These are phyloP conservation scores for Myriangium duriaei DNA, from an alignment of 2,329 filamentous ascomycete species.

Conservation along the genomic window DNA sequence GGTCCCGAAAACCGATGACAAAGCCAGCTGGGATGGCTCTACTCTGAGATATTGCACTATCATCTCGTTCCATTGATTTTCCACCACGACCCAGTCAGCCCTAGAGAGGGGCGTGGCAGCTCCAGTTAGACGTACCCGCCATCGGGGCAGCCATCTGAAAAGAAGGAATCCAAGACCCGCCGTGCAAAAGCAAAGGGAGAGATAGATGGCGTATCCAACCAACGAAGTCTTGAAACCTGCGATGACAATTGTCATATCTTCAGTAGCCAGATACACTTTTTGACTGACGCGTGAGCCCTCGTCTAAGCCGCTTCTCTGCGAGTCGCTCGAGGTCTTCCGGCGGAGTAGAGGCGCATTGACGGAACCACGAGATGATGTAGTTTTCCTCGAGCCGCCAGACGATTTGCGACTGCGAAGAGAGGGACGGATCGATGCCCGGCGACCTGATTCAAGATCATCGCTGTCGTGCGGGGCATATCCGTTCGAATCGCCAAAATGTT, in stretches of 20 bases:
- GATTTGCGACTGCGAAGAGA: slow-evolving; percentile 45
- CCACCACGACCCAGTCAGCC: slow-evolving; percentile 85
- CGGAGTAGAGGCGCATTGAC: slow-evolving; percentile 52
- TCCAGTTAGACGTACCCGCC: slow-evolving; percentile 68
- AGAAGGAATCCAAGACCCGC: slow-evolving; percentile 71
- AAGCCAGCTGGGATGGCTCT: slow-evolving; percentile 46
- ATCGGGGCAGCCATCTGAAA: slow-evolving; percentile 79
- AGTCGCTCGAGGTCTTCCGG: slow-evolving; percentile 57
- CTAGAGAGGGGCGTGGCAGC: slow-evolving; percentile 53
- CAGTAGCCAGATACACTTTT: slow-evolving; percentile 84
- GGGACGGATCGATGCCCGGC: slow-evolving; percentile 9
- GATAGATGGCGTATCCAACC: slow-evolving; percentile 56
- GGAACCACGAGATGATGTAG: slow-evolving; percentile 42
- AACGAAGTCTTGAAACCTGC: slow-evolving; percentile 76
- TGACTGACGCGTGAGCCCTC: slow-evolving; percentile 59
- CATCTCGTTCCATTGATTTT: slow-evolving; percentile 97
- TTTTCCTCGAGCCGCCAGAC: slow-evolving; percentile 33
- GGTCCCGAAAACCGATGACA: slow-evolving; percentile 57
- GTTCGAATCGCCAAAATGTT: slow-evolving; percentile 26
- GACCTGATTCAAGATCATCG: slow-evolving; percentile 29
- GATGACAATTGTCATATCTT: slow-evolving; percentile 87
- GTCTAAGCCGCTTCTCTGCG: slow-evolving; percentile 50
- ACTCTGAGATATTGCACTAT: slow-evolving; percentile 56
- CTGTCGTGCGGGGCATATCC: slow-evolving; percentile 30
- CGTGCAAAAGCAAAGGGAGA: slow-evolving; percentile 57